Evolutionary conservation across 2,329 filamentous ascomycete genomes (phyloP).

Genomic region (Tympanopsis confertula): DNA sequence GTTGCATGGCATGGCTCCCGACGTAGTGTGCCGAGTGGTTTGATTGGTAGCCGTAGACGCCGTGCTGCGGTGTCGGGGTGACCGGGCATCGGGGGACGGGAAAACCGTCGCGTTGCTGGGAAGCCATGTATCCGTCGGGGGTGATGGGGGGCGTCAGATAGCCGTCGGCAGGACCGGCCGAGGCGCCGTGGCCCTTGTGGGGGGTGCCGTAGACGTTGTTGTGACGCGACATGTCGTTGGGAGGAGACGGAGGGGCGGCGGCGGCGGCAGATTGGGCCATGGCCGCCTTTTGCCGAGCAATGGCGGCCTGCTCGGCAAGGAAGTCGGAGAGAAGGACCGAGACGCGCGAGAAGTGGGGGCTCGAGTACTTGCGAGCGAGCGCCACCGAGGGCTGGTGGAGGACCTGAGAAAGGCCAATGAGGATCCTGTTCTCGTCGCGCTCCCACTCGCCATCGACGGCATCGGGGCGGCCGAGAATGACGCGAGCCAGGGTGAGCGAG

Average conservation of each 20-base stretch:
- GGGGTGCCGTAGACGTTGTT: conserved; percentile 63
- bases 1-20: too few species aligned
- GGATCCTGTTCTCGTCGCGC: conserved; percentile 55
- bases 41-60: not conserved
- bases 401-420: conserved; percentile 46
- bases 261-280: conserved; percentile 41
- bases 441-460: conserved; percentile 68
- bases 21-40: not conserved
- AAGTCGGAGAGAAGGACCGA: conserved; percentile 45
- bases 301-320: conserved; percentile 45
- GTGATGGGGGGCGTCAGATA: conserved; percentile 83
- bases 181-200: conserved; percentile 59
- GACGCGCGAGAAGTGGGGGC: conserved; percentile 36
- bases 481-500: conserved; percentile 74
- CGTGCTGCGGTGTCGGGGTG: conserved; percentile 49
- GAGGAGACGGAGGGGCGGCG: conserved; percentile 34
- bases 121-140: conserved; percentile 53
- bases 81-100: conserved; percentile 31
- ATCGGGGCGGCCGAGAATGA: conserved; percentile 72
- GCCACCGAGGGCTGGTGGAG: conserved; percentile 46
- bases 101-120: conserved; percentile 18
- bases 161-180: conserved; percentile 52
- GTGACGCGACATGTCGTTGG: conserved; percentile 20
- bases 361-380: conserved; percentile 47
- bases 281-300: conserved; percentile 24